Conservation (phyloP, 306 rosid species). For the Senna siamea region DNA sequence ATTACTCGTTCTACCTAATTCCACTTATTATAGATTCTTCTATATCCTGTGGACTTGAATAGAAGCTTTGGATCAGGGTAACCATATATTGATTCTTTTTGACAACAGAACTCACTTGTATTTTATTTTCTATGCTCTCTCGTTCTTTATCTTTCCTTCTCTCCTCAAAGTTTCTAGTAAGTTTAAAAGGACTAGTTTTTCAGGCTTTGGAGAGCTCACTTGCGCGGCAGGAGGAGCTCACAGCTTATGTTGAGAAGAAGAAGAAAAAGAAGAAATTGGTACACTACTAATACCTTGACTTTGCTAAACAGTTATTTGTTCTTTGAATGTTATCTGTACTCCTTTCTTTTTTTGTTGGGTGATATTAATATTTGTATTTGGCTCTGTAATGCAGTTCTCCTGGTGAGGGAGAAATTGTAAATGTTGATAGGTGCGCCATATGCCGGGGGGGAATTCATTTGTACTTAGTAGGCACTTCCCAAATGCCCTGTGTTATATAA, state of each 20-base stretch:
- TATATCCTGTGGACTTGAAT: neutral
- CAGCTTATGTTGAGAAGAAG: constrained; percentile 68
- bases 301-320: constrained; percentile 22
- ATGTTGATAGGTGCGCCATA: constrained; percentile 29
- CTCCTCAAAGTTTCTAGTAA: neutral
- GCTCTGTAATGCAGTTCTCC: constrained; percentile 41
- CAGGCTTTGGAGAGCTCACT: constrained; percentile 79
- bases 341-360: neutral
- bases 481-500: constrained; percentile 42
- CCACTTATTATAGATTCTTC: neutral
- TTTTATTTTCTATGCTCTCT: neutral
- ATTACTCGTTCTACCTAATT: neutral
- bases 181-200: constrained; percentile 21
- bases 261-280: constrained; percentile 58
- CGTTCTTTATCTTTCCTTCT: neutral
- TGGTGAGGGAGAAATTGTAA: constrained; percentile 34
- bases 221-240: constrained; percentile 63
- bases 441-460: constrained; percentile 17
- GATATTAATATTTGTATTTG: constrained; percentile 15
- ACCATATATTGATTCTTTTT: neutral
- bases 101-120: neutral
- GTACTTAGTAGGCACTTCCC: constrained; percentile 42
- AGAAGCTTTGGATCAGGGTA: constrained; percentile 1
- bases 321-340: neutral
- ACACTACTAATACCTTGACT: constrained; percentile 12